Base-by-base conservation (phyloP, 805 yeast genomes). In the Torulaspora indica region DNA sequence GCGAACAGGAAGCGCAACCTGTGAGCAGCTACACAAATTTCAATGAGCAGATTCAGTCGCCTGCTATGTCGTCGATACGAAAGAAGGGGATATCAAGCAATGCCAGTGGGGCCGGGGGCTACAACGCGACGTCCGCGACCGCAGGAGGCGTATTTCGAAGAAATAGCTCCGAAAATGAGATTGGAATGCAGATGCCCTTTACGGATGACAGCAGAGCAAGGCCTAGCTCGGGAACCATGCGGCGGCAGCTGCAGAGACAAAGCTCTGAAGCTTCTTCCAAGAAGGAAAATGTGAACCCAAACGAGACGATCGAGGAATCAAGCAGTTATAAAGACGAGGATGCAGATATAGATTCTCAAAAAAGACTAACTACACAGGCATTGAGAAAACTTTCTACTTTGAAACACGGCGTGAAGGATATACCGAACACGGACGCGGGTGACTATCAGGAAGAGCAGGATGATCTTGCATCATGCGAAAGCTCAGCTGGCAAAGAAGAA, bases 41-140 rank as follows among this genome's bases (percentile, higher is more conserved):
- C 2, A 59, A 61, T 29, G 63, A 68, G 15, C 71, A 68, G 41
- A 68, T 69, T 5, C 73, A 69, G 45, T 69, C 72, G 3, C 73
- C 72, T 1, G 72, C 72, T 2, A 63, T 65, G 45, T 63, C 67
- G 14, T 65, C 68, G 1, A 61, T 67, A 3, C 51, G 67, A 22
- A 65, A 58, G 60, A 59, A 49, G 57, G 48, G 63, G 51, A 5
- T 63, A 58, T 13, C 57, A 7, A 40, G 38, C 30, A 45, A 43
- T n/a, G 41, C 38, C 31, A 42, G 56, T 20, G 34, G 34, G 12
- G 12, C 7, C 14, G 10, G n/a, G 3, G 34, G 34, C n/a, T 14
- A 14, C 17, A 31, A 31, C 34, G 5, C 20, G 14, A 12, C 34
- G 18, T 31, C 54, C 12, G 48, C 42, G 12, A 27, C 35, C 20